A percentile compares a stretch with the other conserved stretches of the same genome.
These are phyloP conservation scores for Clarireedia hainanense DNA, from an alignment of 2,329 filamentous ascomycete species.

Conservation along the genomic window DNA sequence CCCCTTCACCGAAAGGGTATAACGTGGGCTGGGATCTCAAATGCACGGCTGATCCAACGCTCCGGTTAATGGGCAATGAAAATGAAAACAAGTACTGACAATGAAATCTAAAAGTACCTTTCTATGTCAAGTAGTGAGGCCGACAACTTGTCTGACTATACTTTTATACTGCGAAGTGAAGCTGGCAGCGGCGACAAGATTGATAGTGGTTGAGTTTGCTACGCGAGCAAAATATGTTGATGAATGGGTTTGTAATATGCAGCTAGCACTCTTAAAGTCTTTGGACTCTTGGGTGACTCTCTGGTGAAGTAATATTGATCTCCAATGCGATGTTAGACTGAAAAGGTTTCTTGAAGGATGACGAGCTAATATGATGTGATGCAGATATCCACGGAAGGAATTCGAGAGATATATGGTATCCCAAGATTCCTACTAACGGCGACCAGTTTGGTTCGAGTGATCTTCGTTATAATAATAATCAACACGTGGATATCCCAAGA, in stretches of 20 bases:
- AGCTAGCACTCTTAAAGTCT: not conserved
- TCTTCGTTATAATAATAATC: conserved; percentile 4
- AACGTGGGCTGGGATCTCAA: conserved; percentile 10
- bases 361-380: not conserved
- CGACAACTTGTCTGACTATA: not conserved
- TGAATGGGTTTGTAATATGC: not conserved
- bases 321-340: conserved; percentile 1
- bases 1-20: conserved; percentile 8
- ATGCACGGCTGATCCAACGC: conserved; percentile 13
- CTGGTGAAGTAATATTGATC: conserved; percentile 7
- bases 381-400: not conserved
- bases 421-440: conserved; percentile 9
- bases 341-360: not conserved
- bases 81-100: conserved; percentile 3
- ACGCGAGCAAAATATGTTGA: not conserved
- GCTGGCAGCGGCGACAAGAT: not conserved
- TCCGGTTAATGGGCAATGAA: conserved; percentile 10
- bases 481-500: conserved; percentile 10
- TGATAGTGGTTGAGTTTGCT: not conserved
- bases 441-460: conserved; percentile 6
- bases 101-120: not conserved
- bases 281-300: not conserved
- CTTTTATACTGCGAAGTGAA: not conserved
- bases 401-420: conserved; percentile 12
- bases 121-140: not conserved